These are phyloP conservation scores for Salpingoeca rosetta DNA, from an alignment of 78 protist genomes.

Conservation along the genomic window DNA sequence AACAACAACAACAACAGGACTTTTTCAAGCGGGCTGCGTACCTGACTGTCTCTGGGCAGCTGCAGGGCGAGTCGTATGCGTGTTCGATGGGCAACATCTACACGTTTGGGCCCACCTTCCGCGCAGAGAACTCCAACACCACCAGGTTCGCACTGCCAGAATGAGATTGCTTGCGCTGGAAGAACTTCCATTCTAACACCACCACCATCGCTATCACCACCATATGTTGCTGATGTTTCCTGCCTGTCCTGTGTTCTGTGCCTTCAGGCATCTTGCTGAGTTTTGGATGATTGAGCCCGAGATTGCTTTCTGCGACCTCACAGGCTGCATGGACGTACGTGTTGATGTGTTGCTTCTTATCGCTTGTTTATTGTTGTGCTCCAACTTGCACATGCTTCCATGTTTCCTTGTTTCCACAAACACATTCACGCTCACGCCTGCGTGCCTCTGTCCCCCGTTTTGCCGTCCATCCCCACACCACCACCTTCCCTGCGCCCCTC, in stretches of 20 bases:
- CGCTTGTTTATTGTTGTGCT: not conserved
- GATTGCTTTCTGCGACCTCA: conserved; percentile 38
- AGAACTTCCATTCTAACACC: too few species aligned
- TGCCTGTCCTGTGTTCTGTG: too few species aligned
- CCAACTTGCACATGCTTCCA: not conserved
- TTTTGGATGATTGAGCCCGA: conserved; percentile 83
- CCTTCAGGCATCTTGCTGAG: conserved; percentile 62
- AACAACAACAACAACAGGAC: not conserved
- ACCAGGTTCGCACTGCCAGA: conserved; percentile 21
- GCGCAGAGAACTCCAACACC: conserved; percentile 47
- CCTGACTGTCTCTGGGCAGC: conserved; percentile 66
- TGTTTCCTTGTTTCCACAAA: not conserved
- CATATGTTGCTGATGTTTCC: too few species aligned
- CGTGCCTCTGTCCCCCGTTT: not conserved
- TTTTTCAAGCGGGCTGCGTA: conserved; percentile 25
- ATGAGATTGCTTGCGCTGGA: too few species aligned
- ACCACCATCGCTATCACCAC: too few species aligned
- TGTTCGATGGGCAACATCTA: conserved; percentile 33
- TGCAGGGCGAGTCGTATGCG: conserved; percentile 19
- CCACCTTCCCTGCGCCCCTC: too few species aligned
- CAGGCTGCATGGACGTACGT: conserved; percentile 10
- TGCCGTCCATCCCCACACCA: not conserved
- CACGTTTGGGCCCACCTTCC: conserved; percentile 76
- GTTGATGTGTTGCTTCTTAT: not conserved
- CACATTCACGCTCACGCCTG: not conserved